phyloP scores from a whole-genome alignment of 305 asterid species.

The Solanum hybrid region DNA sequence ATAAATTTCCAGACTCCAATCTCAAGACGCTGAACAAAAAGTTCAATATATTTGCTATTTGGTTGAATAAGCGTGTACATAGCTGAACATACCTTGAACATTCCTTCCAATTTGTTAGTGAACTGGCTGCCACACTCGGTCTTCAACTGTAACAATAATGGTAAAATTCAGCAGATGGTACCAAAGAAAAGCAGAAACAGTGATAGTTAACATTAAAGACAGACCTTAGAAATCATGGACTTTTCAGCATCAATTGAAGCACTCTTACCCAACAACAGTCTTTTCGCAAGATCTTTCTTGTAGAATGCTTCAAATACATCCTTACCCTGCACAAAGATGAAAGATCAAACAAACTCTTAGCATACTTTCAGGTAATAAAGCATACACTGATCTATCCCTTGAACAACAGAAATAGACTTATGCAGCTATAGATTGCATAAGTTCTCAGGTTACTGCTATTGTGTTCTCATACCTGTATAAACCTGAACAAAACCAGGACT shows the following conservation, averaged over 20 bases:
- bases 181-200: not conserved
- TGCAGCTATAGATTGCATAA: not conserved
- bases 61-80: not conserved
- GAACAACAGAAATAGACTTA: not conserved
- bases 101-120: constrained; percentile 97
- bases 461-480: constrained; percentile 59
- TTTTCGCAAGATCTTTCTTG: constrained; percentile 94
- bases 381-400: not conserved
- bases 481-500: constrained; percentile 88
- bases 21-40: not conserved
- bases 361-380: not conserved
- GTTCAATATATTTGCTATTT: not conserved
- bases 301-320: constrained; percentile 94
- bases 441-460: not conserved
- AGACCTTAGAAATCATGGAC: constrained; percentile 85
- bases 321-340: constrained; percentile 21
- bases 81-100: constrained; percentile 71
- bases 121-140: constrained; percentile 99
- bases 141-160: constrained; percentile 55
- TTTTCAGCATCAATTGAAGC: constrained; percentile 94
- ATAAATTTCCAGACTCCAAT: not conserved
- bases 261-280: constrained; percentile 46
- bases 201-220: not conserved
- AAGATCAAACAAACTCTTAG: not conserved
- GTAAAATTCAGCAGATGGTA: not conserved